Evolutionary conservation across 2,329 filamentous ascomycete genomes (phyloP).

Genomic region (Nemania sp.): DNA sequence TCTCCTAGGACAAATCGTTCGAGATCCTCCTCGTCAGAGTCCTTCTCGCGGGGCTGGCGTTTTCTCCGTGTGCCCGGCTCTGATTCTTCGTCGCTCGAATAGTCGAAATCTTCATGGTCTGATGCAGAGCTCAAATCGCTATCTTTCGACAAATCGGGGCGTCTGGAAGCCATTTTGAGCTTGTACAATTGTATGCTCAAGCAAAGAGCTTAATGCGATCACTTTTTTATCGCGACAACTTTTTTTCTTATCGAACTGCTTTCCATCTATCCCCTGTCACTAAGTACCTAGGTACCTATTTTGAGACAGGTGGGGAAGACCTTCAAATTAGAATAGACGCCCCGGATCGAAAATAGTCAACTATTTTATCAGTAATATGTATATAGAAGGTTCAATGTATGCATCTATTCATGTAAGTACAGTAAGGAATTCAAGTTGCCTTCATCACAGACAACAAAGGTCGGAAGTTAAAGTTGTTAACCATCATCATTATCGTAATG

Average conservation of each 20-base stretch:
- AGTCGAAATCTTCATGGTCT: constrained; percentile 46
- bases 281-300: neutral
- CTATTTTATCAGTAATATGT: neutral
- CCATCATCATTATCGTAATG: neutral
- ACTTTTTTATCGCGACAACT: constrained; percentile 30
- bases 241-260: constrained; percentile 43
- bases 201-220: constrained; percentile 21
- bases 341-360: too few relatives aligned
- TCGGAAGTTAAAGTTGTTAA: neutral
- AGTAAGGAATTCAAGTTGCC: too few relatives aligned
- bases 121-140: constrained; percentile 43
- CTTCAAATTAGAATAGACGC: neutral
- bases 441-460: neutral
- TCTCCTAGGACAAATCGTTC: constrained; percentile 92
- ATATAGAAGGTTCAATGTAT: too few relatives aligned
- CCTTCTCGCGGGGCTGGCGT: constrained; percentile 69
- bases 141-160: constrained; percentile 42
- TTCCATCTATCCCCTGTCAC: constrained; percentile 12
- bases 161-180: constrained; percentile 42
- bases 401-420: too few relatives aligned
- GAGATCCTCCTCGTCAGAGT: constrained; percentile 85
- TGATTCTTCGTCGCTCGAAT: constrained; percentile 49
- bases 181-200: constrained; percentile 11
- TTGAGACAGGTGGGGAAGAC: constrained; percentile 15
- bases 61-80: constrained; percentile 41